Evolutionary conservation across 1,284 basidiomycete genomes (phyloP).

Genomic region (Irpex sp.): DNA sequence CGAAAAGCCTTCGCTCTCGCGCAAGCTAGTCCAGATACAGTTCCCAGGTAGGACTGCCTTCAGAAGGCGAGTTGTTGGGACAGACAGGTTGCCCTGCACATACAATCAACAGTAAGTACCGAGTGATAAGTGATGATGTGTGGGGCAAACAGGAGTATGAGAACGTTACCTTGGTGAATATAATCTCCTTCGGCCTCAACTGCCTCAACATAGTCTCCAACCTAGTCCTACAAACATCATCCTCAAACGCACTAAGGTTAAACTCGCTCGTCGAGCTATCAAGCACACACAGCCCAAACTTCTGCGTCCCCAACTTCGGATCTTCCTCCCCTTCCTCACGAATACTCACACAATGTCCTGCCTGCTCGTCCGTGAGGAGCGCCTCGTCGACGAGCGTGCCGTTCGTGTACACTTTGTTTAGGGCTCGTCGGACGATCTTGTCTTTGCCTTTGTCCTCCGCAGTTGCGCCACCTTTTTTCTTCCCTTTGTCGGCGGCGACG

Average conservation of each 20-base stretch:
- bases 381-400: conserved; percentile 94
- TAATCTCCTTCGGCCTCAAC: conserved; percentile 87
- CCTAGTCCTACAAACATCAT: conserved; percentile 90
- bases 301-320: conserved; percentile 44
- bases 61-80: conserved; percentile 76
- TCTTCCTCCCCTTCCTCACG: conserved; percentile 52
- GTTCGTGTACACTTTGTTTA: conserved; percentile 95
- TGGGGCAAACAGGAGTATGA: too few relatives aligned
- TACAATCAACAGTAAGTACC: background rate
- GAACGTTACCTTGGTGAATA: conserved; percentile 80
- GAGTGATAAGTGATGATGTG: background rate
- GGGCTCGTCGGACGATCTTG: conserved; percentile 84
- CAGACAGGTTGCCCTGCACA: conserved; percentile 75
- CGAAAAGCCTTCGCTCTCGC: conserved; percentile 77
- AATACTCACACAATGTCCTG: conserved; percentile 92
- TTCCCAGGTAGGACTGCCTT: conserved; percentile 75
- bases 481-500: conserved; percentile 66
- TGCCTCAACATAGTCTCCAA: conserved; percentile 95
- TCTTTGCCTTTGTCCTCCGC: conserved; percentile 50
- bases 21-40: conserved; percentile 86
- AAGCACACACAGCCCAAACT: conserved; percentile 91
- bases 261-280: conserved; percentile 98
- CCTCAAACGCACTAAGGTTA: conserved; percentile 85
- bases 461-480: conserved; percentile 35
- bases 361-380: conserved; percentile 90